Percentiles rank a stretch among this genome's conserved stretches.
These are phyloP conservation scores for Hyaloscypha hepaticicola DNA, from an alignment of 495 filamentous ascomycete species.

Conservation along the genomic window DNA sequence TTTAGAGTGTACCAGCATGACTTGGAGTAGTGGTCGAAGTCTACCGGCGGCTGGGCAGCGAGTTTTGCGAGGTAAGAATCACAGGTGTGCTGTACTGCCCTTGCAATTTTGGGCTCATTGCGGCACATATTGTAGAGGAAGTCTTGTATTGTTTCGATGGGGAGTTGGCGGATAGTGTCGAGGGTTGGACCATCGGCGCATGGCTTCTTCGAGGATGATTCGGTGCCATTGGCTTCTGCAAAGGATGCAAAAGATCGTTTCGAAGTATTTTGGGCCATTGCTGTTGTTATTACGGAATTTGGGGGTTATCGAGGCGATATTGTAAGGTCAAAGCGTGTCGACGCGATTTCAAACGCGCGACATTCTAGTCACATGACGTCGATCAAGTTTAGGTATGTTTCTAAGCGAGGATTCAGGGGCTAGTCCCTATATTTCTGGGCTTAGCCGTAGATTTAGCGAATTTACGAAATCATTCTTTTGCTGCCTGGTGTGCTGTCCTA, in stretches of 20 bases:
- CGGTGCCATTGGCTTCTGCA: neutral
- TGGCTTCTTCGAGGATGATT: neutral
- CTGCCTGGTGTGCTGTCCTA: too few relatives aligned
- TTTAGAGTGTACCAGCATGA: slow-evolving; percentile 20
- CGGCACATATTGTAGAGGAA: neutral
- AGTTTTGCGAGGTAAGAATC: slow-evolving; percentile 6
- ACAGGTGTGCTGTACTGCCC: neutral
- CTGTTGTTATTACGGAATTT: neutral
- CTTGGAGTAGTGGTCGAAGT: slow-evolving; percentile 18
- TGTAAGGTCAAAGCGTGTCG: too few relatives aligned
- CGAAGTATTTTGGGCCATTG: neutral
- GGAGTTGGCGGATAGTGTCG: neutral
- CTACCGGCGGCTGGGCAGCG: slow-evolving; percentile 2
- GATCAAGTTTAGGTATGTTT: too few relatives aligned
- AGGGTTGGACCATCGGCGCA: neutral
- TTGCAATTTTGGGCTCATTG: neutral
- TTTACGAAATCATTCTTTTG: too few relatives aligned
- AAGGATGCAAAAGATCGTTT: neutral
- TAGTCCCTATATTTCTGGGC: too few relatives aligned
- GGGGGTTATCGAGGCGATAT: neutral
- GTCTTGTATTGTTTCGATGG: neutral
- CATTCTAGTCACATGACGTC: too few relatives aligned
- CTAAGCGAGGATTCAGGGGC: too few relatives aligned
- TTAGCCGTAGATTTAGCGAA: too few relatives aligned
- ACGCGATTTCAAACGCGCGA: too few relatives aligned